Evolutionary conservation across 2,329 filamentous ascomycete genomes (phyloP), one percentile per base, ranked within the genome.

Genomic region (Scedosporium minutisporum): DNA sequence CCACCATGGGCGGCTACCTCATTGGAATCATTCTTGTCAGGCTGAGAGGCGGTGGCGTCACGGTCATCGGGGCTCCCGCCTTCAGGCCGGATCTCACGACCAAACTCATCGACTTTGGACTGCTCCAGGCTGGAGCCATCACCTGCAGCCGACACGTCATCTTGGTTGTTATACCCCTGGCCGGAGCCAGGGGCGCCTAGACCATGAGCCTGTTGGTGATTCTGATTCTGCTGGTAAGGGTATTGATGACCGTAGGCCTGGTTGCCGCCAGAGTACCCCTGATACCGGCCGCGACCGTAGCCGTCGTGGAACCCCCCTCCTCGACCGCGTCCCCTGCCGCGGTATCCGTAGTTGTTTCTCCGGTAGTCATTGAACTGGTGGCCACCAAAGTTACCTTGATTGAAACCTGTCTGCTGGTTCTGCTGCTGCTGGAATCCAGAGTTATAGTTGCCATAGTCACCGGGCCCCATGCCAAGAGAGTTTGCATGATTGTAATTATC

Each of bases 401-500:
- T 88, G 84, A 81, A 87, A 80, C 84, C 89, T 87, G 87, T 87
- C 76, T 83, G 55, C 55, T 58, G 53, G 21, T 57, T 23, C 53
- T 57, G 53, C 58, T 60, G 58, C 41, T 60, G 58, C 18, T 41
- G 83, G 81, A 84, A 90, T 79, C 87, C 87, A 82, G 86, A 82
- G 82, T 89, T 88, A 85, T 87, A 87, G 79, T 84, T 83, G 79
- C 87, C 88, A 86, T 84, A 91, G 79, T 90, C 88, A 89, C 87
- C 86, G 82, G 82, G 82, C 78, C 86, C 87, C 84, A 90, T 90
- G 82, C 86, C 86, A 83, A 85, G 83, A 84, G 86, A 86, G 89
- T 86, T 91, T 89, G 86, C 83, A 84, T 88, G 80, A 87, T 86
- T 92, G 87, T 86, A 91, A 88, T 90, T 91, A 90, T 90, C 88